These are phyloP conservation scores for Colletotrichum costaricense DNA, from an alignment of 2,329 filamentous ascomycete species.

Conservation along the genomic window DNA sequence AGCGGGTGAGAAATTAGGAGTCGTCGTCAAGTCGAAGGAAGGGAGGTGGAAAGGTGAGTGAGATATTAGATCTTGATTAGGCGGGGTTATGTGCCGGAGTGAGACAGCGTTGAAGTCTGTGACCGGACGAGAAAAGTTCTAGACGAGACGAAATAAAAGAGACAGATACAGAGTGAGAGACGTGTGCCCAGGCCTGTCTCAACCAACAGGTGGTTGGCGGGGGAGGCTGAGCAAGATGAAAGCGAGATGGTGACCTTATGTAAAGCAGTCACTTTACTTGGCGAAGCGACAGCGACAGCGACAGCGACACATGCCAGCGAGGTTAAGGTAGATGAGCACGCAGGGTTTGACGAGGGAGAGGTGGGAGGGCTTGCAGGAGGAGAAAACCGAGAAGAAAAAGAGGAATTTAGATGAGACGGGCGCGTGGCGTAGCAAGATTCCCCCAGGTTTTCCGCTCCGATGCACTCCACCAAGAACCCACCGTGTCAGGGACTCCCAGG, in stretches of 20 bases:
- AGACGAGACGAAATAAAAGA: background rate
- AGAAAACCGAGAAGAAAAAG: background rate
- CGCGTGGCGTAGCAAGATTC: conserved; percentile 23
- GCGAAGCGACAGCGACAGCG: background rate
- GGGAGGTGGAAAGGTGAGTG: background rate
- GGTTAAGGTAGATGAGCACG: background rate
- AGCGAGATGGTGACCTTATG: conserved; percentile 10
- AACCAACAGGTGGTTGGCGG: conserved; percentile 6
- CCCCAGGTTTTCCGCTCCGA: conserved; percentile 22
- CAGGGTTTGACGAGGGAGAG: conserved; percentile 23
- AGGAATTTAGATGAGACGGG: conserved; percentile 21
- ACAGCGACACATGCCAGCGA: conserved; percentile 8
- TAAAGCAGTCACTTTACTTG: conserved; percentile 6
- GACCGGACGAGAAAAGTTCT: background rate
- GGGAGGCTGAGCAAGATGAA: background rate
- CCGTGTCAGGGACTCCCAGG: background rate
- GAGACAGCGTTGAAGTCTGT: conserved; percentile 3
- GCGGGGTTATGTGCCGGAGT: conserved; percentile 11
- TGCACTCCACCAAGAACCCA: conserved; percentile 9
- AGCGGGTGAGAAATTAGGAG: background rate
- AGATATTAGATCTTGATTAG: conserved; percentile 26
- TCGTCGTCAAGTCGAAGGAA: background rate
- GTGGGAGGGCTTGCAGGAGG: background rate
- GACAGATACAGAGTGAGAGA: background rate
- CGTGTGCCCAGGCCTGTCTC: conserved; percentile 18